A percentile compares a stretch with the other conserved stretches of the same genome.
phyloP scores from a whole-genome alignment of 2,329 filamentous ascomycete species.

The Fonsecaea nubica region DNA sequence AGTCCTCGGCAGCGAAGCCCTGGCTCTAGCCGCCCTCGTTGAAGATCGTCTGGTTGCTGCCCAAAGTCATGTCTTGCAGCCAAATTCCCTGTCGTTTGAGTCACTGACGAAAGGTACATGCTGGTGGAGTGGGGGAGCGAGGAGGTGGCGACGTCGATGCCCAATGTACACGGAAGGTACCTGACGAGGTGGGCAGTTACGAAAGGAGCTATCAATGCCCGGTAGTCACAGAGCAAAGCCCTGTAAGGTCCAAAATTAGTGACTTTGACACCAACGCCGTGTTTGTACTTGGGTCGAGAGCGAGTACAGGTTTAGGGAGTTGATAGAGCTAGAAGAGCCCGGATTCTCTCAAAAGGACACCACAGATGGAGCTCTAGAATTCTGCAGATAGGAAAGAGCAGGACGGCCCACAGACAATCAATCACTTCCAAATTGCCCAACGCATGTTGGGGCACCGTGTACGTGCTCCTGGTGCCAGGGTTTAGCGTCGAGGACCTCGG shows the following conservation, averaged over 20 bases:
- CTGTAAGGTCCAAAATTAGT: not conserved
- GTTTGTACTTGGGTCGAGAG: not conserved
- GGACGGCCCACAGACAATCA: not conserved
- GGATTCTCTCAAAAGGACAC: not conserved
- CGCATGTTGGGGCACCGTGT: not conserved
- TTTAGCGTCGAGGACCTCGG: not conserved
- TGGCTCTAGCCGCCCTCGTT: not conserved
- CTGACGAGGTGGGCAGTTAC: not conserved
- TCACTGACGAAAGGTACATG: not conserved
- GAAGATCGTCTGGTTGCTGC: constrained; percentile 11
- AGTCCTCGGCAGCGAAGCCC: not conserved
- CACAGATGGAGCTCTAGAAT: not conserved
- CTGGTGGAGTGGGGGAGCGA: not conserved
- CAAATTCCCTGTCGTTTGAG: not conserved
- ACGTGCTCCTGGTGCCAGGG: not conserved
- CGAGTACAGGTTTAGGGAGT: not conserved
- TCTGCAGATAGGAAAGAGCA: not conserved
- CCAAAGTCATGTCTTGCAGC: constrained; percentile 10
- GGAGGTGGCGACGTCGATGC: constrained; percentile 1
- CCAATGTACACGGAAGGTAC: not conserved
- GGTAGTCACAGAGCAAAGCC: not conserved
- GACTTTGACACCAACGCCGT: not conserved
- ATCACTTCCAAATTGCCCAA: not conserved
- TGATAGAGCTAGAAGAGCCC: not conserved
- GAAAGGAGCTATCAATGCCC: not conserved